Evolutionary conservation across 2,329 filamentous ascomycete species (phyloP), one percentile per base, ranked within the genome.

Genomic region (Fragosphaeria purpurea): DNA sequence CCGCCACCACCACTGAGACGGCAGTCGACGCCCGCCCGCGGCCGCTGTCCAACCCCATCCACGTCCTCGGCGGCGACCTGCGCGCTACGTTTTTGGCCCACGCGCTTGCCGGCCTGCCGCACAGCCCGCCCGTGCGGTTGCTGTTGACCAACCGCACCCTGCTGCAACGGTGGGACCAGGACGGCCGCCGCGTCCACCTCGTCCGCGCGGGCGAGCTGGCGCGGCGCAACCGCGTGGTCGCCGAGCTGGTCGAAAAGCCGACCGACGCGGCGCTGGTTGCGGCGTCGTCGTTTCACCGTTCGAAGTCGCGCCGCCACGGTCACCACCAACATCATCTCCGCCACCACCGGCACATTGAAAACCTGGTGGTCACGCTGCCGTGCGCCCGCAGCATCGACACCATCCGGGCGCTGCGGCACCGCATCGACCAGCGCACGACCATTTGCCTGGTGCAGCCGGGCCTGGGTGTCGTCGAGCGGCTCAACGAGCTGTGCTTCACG

Each of bases 401-500:
- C 1, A 48, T 68, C 33, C 44, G 50, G 32, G 50, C 53, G 10
- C 57, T 68, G 9, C 35, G 30, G 7, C 59, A 63, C 48, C 57
- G 65, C 38, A 61, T 68, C 44, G 60, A 65, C 50, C 57, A 61
- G 33, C 57, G 58, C 32, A 65, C 65, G 12, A 63, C 63, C 1
- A 59, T 68, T 37, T 66, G 63, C 41, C 60, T 68, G 9, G 30
- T 67, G 6, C 65, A 67, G 51, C 56, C 62, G 30, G 65, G 90
- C 1, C 79, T 97, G 65, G 91, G 93, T 1, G 71, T 88, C 2
- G 73, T 88, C n/a, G 89, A 97, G 46, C 76, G 82, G 46, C 74
- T 96, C 41, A 88, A 88, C 59, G 67, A 75, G 37, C 65, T 75
- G 9, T 65, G 94, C 33, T 96, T 95, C 58, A 75, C 79, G 0